A percentile compares a stretch with the other conserved stretches of the same genome.
These are phyloP conservation scores for Tagetes erecta DNA, from an alignment of 129 eudicot genomes.

Conservation along the genomic window DNA sequence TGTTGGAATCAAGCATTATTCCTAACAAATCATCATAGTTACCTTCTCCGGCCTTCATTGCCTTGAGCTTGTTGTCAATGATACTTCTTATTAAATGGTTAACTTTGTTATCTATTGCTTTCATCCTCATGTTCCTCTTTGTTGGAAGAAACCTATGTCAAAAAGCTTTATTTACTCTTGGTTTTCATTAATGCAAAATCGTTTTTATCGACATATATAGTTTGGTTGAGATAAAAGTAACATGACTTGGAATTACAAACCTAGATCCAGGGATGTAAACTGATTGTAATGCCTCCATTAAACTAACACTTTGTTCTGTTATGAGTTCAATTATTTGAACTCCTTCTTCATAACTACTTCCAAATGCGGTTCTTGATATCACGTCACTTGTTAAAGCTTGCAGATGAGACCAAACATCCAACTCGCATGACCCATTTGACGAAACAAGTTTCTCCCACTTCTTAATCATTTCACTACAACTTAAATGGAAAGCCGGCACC, in stretches of 20 bases:
- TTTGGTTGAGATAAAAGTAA: too few species aligned
- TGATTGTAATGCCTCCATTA: not conserved
- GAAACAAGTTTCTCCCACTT: slow-evolving; percentile 34
- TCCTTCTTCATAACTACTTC: not conserved
- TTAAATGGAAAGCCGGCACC: slow-evolving; percentile 32
- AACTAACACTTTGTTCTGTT: not conserved
- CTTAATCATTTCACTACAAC: slow-evolving; percentile 26
- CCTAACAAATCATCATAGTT: too few species aligned
- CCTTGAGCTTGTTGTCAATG: too few species aligned
- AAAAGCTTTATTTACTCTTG: not conserved
- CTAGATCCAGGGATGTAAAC: slow-evolving; percentile 24
- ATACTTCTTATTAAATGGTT: too few species aligned
- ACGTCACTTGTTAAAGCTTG: slow-evolving; percentile 32
- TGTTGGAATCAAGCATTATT: too few species aligned
- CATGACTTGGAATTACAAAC: not conserved
- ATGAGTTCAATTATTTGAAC: not conserved
- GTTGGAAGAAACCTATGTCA: slow-evolving; percentile 21
- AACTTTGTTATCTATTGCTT: not conserved
- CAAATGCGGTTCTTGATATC: not conserved
- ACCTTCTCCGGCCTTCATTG: not conserved
- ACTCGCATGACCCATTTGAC: slow-evolving; percentile 27
- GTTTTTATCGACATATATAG: too few species aligned
- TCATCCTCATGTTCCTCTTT: slow-evolving; percentile 15
- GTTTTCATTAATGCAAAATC: not conserved
- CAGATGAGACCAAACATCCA: slow-evolving; percentile 41